These are phyloP conservation scores for Lumnitzera racemosa DNA, from an alignment of 345 rosid genomes.

Conservation along the genomic window DNA sequence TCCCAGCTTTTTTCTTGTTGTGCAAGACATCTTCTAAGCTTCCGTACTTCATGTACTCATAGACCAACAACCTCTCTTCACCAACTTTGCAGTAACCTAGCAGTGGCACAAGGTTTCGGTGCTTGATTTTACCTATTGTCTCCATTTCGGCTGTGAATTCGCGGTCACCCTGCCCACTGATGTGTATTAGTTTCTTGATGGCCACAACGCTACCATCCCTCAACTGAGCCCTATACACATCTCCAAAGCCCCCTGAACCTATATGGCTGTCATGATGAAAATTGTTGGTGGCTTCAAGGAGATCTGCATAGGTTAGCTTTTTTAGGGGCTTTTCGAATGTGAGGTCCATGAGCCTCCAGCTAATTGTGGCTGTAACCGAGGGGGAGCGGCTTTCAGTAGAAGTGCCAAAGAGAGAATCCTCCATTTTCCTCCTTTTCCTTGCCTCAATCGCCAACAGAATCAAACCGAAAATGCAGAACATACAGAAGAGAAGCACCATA, in stretches of 20 bases:
- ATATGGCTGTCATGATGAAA: constrained; percentile 87
- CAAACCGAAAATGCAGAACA: no score
- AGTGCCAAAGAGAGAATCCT: no score
- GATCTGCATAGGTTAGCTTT: constrained; percentile 79
- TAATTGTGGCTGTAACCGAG: constrained; percentile 77
- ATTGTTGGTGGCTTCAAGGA: constrained; percentile 97
- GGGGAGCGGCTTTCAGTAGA: constrained; percentile 71
- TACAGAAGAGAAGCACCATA: no score
- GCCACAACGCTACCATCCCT: constrained; percentile 76
- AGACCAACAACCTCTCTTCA: constrained; percentile 94
- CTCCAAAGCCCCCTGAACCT: constrained; percentile 96
- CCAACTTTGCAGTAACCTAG: constrained; percentile 93
- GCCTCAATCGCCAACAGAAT: no score
- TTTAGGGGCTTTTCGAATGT: constrained; percentile 90
- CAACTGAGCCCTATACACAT: constrained; percentile 89
- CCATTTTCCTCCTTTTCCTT: no score
- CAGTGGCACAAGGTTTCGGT: constrained; percentile 87
- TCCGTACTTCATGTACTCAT: constrained; percentile 99
- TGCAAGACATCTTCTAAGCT: constrained; percentile 90
- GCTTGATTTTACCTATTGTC: constrained; percentile 95
- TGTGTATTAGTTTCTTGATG: constrained; percentile 79
- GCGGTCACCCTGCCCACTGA: constrained; percentile 95
- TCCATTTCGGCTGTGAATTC: constrained; percentile 99
- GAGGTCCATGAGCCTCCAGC: constrained; percentile 91
- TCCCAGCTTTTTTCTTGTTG: constrained; percentile 46